Base-by-base conservation (phyloP, 2,329 filamentous ascomycete species). In the Microdochium trichocladiopsis region DNA sequence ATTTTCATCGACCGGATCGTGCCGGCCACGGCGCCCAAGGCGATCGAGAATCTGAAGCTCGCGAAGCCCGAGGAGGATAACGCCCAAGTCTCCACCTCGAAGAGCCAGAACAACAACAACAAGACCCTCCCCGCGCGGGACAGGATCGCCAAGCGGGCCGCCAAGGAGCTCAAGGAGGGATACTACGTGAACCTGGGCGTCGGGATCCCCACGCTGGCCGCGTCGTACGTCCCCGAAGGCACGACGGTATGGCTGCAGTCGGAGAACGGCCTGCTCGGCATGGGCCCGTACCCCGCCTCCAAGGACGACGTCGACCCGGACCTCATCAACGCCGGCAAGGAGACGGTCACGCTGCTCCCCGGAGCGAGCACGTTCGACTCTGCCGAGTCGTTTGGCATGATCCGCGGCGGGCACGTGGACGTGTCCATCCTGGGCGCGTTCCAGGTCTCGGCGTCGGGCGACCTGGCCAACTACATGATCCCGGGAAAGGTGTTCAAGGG, bases 401-500 rank as follows among this genome's bases (percentile, higher is more conserved):
- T 95, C 60, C 82, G 90, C 11, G 87, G 88, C 50, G 90, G 90
- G 0, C 88, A 91, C 61, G 84, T 95, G 43, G 86, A 95, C 63
- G 85, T 95, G 4, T 90, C 87, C 0, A 90, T 95, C 62, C 79
- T 95, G 0, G 90, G 90, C 3, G 86, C 89, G 2, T 82, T 93
- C 58, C 88, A 95, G 72, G 89, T 94, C 22, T 86, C 83, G 57
- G 88, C 88, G 0, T 76, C 80, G 2, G 90, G 90, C 24, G 90
- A 95, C 64, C 71, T 95, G 51, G 90, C 90, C 47, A 94, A 94
- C 70, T 95, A 90, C 76, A 94, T 94, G 86, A 87, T 95, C 56
- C 90, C 90, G 0, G 90, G 90, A 23, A 94, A 93, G 69, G 82
- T 90, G 11, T 84, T 91, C 70, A 94, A 94, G 76, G 90, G 90